Conservation (phyloP, 768 basidiomycete species). For the Lactarius trivialis region DNA sequence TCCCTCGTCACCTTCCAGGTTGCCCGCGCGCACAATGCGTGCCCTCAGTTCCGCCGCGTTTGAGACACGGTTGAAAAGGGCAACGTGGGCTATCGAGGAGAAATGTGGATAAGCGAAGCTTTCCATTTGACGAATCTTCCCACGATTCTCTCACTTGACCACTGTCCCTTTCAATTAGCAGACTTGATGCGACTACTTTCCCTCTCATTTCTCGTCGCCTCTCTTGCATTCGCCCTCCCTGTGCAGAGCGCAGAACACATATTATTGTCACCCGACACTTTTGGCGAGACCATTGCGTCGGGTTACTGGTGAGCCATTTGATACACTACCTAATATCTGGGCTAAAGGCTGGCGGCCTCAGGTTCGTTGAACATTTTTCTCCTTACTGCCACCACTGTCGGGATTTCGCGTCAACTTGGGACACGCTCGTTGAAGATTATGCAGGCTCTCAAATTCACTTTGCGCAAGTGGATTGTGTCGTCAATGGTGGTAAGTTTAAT, state of each 20-base stretch:
- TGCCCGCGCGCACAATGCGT: conserved; percentile 67
- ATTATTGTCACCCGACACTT: conserved; percentile 53
- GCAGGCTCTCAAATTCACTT: conserved; percentile 49
- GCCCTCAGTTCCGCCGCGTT: conserved; percentile 56
- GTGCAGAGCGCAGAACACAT: conserved; percentile 24
- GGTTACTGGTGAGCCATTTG: conserved; percentile 56
- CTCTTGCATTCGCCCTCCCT: conserved; percentile 21
- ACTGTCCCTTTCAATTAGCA: background rate
- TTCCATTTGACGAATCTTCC: conserved; percentile 38
- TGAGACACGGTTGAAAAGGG: conserved; percentile 58
- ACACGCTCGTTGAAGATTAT: conserved; percentile 50
- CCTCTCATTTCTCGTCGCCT: conserved; percentile 17
- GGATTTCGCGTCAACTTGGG: conserved; percentile 78
- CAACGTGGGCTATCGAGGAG: conserved; percentile 44
- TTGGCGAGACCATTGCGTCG: conserved; percentile 42
- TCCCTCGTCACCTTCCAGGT: conserved; percentile 50
- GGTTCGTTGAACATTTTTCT: conserved; percentile 84
- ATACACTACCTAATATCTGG: background rate
- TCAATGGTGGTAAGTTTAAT: conserved; percentile 58
- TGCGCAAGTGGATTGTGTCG: conserved; percentile 77
- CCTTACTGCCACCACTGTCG: conserved; percentile 81
- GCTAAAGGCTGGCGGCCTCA: conserved; percentile 20
- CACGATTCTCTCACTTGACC: conserved; percentile 8
- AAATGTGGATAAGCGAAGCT: conserved; percentile 51
- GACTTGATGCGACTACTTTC: conserved; percentile 12